Conservation (phyloP, 2,329 filamentous ascomycete species). For the Alternaria rosae region DNA sequence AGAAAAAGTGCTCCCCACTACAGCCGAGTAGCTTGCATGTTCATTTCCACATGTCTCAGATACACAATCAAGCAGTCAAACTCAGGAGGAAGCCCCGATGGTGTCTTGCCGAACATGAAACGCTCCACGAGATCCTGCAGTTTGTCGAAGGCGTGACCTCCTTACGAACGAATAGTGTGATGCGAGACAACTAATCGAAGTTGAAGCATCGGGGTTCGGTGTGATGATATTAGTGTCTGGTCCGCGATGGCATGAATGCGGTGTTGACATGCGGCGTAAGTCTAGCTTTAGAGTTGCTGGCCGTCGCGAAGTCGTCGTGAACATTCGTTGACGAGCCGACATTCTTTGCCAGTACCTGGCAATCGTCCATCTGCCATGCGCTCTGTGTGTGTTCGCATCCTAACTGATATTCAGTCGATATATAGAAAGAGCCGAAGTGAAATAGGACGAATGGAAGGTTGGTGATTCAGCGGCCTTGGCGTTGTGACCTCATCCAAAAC, state of each 20-base stretch:
- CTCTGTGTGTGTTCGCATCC: too few relatives aligned
- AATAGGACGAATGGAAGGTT: constrained; percentile 6
- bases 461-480: constrained; percentile 31
- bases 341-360: not conserved
- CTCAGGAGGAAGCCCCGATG: not conserved
- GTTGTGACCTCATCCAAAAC: constrained; percentile 40
- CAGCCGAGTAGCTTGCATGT: too few relatives aligned
- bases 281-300: not conserved
- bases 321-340: not conserved
- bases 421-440: not conserved
- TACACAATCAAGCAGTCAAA: too few relatives aligned
- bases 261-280: not conserved
- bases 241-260: not conserved
- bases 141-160: not conserved
- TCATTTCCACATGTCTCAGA: too few relatives aligned
- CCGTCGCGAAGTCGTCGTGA: not conserved
- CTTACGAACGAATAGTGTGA: not conserved
- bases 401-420: not conserved
- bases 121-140: not conserved
- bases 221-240: not conserved
- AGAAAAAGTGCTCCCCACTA: too few relatives aligned
- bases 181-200: not conserved
- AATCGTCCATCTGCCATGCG: not conserved
- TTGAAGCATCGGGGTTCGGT: not conserved
- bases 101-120: not conserved